Evolutionary conservation across 768 basidiomycete species (phyloP).

Genomic region (Leucocoprinus sp.): DNA sequence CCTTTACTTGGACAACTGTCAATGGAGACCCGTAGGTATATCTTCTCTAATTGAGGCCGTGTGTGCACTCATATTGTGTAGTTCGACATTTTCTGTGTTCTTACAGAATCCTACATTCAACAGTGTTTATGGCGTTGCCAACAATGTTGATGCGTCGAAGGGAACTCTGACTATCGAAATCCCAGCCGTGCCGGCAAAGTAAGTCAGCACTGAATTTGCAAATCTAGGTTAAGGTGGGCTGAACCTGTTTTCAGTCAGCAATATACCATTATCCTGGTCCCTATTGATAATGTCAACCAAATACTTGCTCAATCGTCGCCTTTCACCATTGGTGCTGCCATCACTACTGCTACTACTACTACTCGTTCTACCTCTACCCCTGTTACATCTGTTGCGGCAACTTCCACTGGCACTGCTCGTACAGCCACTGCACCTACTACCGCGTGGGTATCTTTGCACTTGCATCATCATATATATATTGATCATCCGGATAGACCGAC

Average conservation of each 20-base stretch:
- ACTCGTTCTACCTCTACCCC: slow-evolving; percentile 7
- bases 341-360: slow-evolving; percentile 9
- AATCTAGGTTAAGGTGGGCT: background rate
- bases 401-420: background rate
- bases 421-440: slow-evolving; percentile 1
- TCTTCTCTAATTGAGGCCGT: background rate
- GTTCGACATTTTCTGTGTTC: slow-evolving; percentile 32
- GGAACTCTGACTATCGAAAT: slow-evolving; percentile 30
- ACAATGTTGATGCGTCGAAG: slow-evolving; percentile 35
- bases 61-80: slow-evolving; percentile 7
- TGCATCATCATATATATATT: background rate
- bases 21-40: slow-evolving; percentile 35
- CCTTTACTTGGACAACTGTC: slow-evolving; percentile 38
- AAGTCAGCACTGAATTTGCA: slow-evolving; percentile 14
- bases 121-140: slow-evolving; percentile 44
- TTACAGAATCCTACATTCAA: slow-evolving; percentile 43
- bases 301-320: slow-evolving; percentile 29
- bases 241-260: background rate
- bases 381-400: background rate
- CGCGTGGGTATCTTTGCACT: slow-evolving; percentile 9
- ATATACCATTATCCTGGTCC: slow-evolving; percentile 42
- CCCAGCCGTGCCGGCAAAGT: slow-evolving; percentile 43
- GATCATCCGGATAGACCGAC: background rate
- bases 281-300: slow-evolving; percentile 35
- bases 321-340: slow-evolving; percentile 33